A percentile compares a stretch with the other conserved stretches of the same genome.
These are phyloP conservation scores for Hypoxylon cercidicola DNA, from an alignment of 495 filamentous ascomycete genomes.

Conservation along the genomic window DNA sequence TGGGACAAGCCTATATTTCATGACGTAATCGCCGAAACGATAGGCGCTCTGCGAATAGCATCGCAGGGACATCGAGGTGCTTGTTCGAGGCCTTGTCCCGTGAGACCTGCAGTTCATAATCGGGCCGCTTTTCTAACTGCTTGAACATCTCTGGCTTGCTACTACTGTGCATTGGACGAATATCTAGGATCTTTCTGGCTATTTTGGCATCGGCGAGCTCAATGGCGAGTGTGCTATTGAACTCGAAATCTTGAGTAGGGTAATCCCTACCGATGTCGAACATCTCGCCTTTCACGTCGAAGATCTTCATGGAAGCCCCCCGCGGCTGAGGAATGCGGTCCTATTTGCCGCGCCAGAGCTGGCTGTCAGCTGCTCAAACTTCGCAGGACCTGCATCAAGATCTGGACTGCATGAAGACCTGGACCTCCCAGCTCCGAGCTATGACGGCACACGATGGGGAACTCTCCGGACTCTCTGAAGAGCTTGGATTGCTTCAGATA, in stretches of 20 bases:
- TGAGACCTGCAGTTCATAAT: slow-evolving; percentile 55
- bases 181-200: slow-evolving; percentile 57
- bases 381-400: slow-evolving; percentile 43
- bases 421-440: slow-evolving; percentile 56
- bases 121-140: slow-evolving; percentile 52
- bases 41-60: slow-evolving; percentile 62
- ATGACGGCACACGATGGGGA: slow-evolving; percentile 52
- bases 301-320: slow-evolving; percentile 62
- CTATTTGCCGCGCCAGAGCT: slow-evolving; percentile 3
- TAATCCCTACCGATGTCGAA: slow-evolving; percentile 51
- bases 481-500: slow-evolving; percentile 56
- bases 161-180: slow-evolving; percentile 56
- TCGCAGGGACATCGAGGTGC: slow-evolving; percentile 55
- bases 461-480: slow-evolving; percentile 54
- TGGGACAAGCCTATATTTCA: slow-evolving; percentile 60
- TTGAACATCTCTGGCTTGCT: slow-evolving; percentile 53
- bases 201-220: slow-evolving; percentile 59
- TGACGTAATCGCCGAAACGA: slow-evolving; percentile 60
- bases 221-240: slow-evolving; percentile 60
- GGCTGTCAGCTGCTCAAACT: not conserved
- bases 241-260: slow-evolving; percentile 58
- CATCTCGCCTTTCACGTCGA: slow-evolving; percentile 58
- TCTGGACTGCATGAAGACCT: slow-evolving; percentile 54
- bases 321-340: slow-evolving; percentile 58
- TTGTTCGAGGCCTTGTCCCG: slow-evolving; percentile 52